Percentiles rank a stretch among this genome's conserved stretches.
These are phyloP conservation scores for Lodderomyces margitis DNA, from an alignment of 1,139 yeast species.

Conservation along the genomic window DNA sequence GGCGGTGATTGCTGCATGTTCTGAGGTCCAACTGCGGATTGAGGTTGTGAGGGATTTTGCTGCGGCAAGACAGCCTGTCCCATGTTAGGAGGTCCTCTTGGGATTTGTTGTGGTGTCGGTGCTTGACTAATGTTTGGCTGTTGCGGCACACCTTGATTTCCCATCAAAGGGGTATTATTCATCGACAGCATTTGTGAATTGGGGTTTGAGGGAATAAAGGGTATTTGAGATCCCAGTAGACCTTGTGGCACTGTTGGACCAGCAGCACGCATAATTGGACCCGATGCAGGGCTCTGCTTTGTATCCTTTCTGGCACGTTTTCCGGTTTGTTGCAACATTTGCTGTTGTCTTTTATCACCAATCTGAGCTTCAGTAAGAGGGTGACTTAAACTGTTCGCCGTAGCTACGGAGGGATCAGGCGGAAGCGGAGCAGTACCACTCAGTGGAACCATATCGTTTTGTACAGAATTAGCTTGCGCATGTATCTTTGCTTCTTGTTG, in stretches of 20 bases:
- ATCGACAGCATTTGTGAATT: conserved; percentile 11
- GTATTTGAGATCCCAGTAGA: conserved; percentile 6
- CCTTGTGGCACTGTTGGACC: neutral
- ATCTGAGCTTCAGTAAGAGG: conserved; percentile 32
- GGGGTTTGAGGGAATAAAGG: conserved; percentile 1
- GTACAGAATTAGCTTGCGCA: conserved; percentile 23
- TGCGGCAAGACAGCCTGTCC: conserved; percentile 6
- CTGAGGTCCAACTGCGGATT: conserved; percentile 14
- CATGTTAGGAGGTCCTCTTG: conserved; percentile 8
- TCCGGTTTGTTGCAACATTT: conserved; percentile 6
- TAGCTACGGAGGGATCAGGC: neutral
- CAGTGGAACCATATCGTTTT: conserved; percentile 9
- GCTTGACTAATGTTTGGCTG: conserved; percentile 15
- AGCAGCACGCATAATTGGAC: neutral
- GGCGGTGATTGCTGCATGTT: conserved; percentile 3
- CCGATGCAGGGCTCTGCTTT: conserved; percentile 3
- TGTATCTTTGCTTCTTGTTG: conserved; percentile 41
- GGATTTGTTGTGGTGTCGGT: conserved; percentile 18
- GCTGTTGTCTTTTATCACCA: conserved; percentile 2
- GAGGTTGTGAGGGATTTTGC: conserved; percentile 13
- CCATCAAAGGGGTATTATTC: conserved; percentile 13
- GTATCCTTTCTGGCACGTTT: conserved; percentile 9
- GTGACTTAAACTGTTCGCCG: conserved; percentile 8
- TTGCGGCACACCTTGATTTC: conserved; percentile 10
- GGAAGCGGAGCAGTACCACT: conserved; percentile 7